phyloP scores from a whole-genome alignment of 169 alveolate genomes.

The Plasmodium vinckei region DNA sequence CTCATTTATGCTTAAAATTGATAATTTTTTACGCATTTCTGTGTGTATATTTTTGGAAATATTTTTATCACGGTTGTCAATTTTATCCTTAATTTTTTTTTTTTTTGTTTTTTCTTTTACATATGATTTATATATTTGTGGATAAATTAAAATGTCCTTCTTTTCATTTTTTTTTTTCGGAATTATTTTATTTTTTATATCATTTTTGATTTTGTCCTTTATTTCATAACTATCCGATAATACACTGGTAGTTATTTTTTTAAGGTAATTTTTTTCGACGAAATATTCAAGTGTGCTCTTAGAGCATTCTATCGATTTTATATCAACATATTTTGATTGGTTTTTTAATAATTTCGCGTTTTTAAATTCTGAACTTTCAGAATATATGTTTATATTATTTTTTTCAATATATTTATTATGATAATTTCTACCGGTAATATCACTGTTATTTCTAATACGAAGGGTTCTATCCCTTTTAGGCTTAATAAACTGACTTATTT shows the following conservation, averaged over 20 bases:
- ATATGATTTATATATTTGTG: constrained; percentile 4
- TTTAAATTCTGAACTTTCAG: constrained; percentile 1
- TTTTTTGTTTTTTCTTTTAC: not conserved
- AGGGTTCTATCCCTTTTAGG: too few relatives aligned
- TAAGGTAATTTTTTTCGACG: constrained; percentile 24
- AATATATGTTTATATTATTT: not conserved
- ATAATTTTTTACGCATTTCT: too few relatives aligned
- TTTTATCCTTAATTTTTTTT: not conserved
- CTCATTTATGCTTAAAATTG: too few relatives aligned
- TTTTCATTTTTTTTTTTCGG: constrained; percentile 8
- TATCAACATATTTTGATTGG: constrained; percentile 40
- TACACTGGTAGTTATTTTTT: constrained; percentile 9
- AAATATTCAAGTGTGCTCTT: constrained; percentile 45
- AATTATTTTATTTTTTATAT: not conserved
- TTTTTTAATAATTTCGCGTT: not conserved
- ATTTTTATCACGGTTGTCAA: not conserved
- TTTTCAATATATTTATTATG: not conserved
- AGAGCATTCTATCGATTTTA: constrained; percentile 25
- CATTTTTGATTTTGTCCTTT: not conserved
- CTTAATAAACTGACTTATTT: too few relatives aligned
- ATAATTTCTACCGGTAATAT: not conserved
- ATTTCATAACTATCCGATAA: constrained; percentile 3
- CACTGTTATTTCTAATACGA: not conserved
- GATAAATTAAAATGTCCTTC: constrained; percentile 11
- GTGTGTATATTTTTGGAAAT: too few relatives aligned